Base-by-base conservation (phyloP, 495 filamentous ascomycete species). In the Endocarpon pusillum region DNA sequence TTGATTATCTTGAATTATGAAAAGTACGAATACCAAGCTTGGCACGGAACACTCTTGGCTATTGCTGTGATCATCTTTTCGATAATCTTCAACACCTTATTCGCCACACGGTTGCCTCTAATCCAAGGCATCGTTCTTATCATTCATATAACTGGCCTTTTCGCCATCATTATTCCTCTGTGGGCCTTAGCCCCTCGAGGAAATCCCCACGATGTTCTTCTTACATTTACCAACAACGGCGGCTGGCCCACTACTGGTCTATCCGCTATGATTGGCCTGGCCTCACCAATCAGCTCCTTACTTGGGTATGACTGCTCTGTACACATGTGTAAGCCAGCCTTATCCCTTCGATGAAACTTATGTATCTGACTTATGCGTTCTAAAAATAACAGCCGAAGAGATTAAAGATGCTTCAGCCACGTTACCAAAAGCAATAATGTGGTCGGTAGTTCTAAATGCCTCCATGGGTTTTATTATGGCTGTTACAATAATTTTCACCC, bases 351-450 rank as follows among this genome's bases (percentile, higher is more conserved):
- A 25, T 25, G 23, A 12, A 8, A 8, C 12, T 12, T 8, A 25
- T 8, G 23, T 12, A 12, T 25, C 23, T 25, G 23, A 25, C 12
- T 12, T 25, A 8, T 25, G 12, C 23, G 8, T 12, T 8, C 23
- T 8, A 8, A 12, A 20, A 4, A 21, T 69, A 54, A 69, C 69
- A 64, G 52, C 66, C 11, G 67, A 73, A 38, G 68, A 73, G 39
- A 58, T 69, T 23, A 40, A 54, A 2, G 56, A 61, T 33, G 66
- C 66, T 1, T 42, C 59, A 1, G 35, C 57, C 0, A 48, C 58
- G 0, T 53, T 72, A 0, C 67, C 67, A 0, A 53, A 45, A 6
- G 54, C 59, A 0, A 56, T 71, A 27, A 48, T 71, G 12, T 49
- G 51, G 4, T 63, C 57, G 7, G 51, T 61, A 0, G 15, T 59